Conservation (phyloP, 495 filamentous ascomycete species). For the Penicillium paradoxum region DNA sequence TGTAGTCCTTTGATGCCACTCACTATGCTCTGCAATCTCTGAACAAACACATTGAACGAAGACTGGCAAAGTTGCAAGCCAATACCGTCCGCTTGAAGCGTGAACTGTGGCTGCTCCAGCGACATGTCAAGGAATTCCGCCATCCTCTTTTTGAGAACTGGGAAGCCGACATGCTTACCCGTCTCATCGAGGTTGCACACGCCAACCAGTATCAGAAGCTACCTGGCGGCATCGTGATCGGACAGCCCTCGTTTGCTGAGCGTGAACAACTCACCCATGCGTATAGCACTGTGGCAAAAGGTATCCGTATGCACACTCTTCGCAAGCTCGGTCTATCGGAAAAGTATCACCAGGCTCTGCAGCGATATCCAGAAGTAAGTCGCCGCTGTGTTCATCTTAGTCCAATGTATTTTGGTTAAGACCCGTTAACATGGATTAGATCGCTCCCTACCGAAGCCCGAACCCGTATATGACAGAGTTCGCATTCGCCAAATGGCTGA, state of each 20-base stretch:
- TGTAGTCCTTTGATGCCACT: slow-evolving; percentile 4
- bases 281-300: slow-evolving; percentile 26
- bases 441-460: slow-evolving; percentile 31
- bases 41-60: slow-evolving; percentile 22
- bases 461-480: slow-evolving; percentile 30
- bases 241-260: slow-evolving; percentile 9
- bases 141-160: slow-evolving; percentile 31
- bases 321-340: slow-evolving; percentile 24
- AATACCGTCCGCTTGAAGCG: slow-evolving; percentile 22
- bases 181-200: slow-evolving; percentile 35
- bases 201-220: slow-evolving; percentile 22
- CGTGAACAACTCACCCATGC: slow-evolving; percentile 21
- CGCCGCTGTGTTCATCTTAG: neutral
- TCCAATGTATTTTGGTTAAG: neutral
- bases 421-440: slow-evolving; percentile 19
- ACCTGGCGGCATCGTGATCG: slow-evolving; percentile 17
- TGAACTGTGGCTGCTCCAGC: slow-evolving; percentile 27
- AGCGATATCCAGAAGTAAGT: slow-evolving; percentile 33
- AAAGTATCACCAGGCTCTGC: slow-evolving; percentile 26
- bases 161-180: slow-evolving; percentile 38
- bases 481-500: slow-evolving; percentile 34
- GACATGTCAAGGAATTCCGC: slow-evolving; percentile 26
- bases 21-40: slow-evolving; percentile 17
- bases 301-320: slow-evolving; percentile 21
- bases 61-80: slow-evolving; percentile 18